Evolutionary conservation across 208 protist genomes (phyloP), one percentile per base, ranked within the genome.

Genomic region (Vickermania ingenoplastis): DNA sequence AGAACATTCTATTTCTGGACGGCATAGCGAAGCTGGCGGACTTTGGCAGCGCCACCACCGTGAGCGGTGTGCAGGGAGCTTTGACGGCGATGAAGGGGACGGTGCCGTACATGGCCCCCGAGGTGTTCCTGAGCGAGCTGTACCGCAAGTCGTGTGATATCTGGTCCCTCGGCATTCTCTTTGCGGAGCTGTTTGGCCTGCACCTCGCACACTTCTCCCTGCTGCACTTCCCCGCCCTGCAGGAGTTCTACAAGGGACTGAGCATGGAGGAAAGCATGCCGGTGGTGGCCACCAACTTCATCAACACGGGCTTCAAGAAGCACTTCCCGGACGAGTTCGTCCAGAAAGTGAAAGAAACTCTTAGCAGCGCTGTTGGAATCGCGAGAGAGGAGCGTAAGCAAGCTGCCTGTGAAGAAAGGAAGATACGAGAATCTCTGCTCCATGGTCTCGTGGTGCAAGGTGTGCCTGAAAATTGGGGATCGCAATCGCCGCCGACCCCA

Each of bases 121-220:
- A 92, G 67, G 84, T 92, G 71, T 70, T 92, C 41, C 65, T 92
- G 0, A 77, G 78, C 28, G 82, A 92, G 65, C 73, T 70, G 22
- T 92, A 92, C 71, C 72, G 77, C 49, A 79, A 86, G 57, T 68
- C 80, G 41, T 90, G 82, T 57, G 86, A 92, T 55, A 67, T 92
- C 56, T 92, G 86, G 83, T 86, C 77, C 26, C 77, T 90, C 63
- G 86, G 86, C 28, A 90, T 79, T 64, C 61, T 93, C 2, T 57
- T 93, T 25, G 79, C 82, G 11, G 75, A 86, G 21, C 66, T 90
- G 24, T 84, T 93, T 63, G 81, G 82, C 50, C 66, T 93, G 1
- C 63, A 76, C 25, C 69, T 93, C 17, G 82, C 75, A 14, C 86
- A 93, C 70, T 60, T 90, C 22, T 71, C 67, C 45, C 72, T 77